Percentiles rank a stretch among this genome's conserved stretches.
phyloP scores from a whole-genome alignment of 106 monocot genomes.

The Amphibolis antarctica region DNA sequence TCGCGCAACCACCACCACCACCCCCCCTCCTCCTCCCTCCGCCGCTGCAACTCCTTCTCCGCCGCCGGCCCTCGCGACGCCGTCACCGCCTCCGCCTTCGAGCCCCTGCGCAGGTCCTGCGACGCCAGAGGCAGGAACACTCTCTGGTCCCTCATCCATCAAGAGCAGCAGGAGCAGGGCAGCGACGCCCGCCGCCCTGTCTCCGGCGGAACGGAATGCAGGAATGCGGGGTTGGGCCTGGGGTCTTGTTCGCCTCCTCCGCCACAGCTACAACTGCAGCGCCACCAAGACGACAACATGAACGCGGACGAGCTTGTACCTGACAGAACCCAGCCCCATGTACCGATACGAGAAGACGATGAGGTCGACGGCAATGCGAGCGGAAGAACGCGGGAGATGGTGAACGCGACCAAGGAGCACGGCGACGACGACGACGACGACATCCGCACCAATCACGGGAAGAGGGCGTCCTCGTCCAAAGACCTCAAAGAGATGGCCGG shows the following conservation, averaged over 20 bases:
- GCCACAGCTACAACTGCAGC: too few relatives aligned
- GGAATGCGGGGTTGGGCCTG: not conserved
- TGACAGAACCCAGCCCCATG: too few relatives aligned
- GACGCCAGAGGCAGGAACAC: slow-evolving; percentile 21
- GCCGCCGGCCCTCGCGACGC: not conserved
- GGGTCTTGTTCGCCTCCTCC: not conserved
- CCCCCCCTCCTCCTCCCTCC: slow-evolving; percentile 4
- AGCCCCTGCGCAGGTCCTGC: slow-evolving; percentile 21
- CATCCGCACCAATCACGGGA: too few relatives aligned
- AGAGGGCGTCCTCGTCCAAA: slow-evolving; percentile 9
- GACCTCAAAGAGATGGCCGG: slow-evolving; percentile 12
- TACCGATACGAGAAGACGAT: too few relatives aligned
- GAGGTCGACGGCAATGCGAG: too few relatives aligned
- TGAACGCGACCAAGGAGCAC: slow-evolving; percentile 18
- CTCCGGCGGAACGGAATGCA: not conserved
- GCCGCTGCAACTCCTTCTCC: slow-evolving; percentile 22
- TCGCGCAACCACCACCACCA: not conserved
- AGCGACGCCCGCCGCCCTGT: not conserved
- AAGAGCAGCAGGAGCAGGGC: not conserved
- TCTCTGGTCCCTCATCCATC: slow-evolving; percentile 25
- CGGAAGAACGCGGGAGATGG: not conserved
- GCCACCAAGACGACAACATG: not conserved
- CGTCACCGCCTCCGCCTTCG: slow-evolving; percentile 1
- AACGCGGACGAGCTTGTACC: not conserved
- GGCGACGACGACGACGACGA: slow-evolving; percentile 6